Evolutionary conservation across 1,284 basidiomycete genomes (phyloP).

Genomic region (Phenoliferia sp.): DNA sequence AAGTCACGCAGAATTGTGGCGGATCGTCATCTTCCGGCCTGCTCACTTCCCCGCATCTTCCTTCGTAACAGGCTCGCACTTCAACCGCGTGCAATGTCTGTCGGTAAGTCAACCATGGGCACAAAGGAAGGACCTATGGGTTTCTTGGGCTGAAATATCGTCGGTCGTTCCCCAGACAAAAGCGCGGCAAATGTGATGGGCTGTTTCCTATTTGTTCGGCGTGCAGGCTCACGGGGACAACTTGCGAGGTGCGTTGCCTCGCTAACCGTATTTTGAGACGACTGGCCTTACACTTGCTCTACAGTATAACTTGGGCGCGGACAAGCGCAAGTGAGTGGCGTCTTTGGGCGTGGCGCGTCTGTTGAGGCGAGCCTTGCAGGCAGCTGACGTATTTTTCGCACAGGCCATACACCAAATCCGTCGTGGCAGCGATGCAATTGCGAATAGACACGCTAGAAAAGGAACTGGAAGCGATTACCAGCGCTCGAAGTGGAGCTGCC

Average conservation of each 20-base stretch:
- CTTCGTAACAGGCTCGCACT: too few species aligned
- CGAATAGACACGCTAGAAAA: constrained; percentile 30
- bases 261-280: too few species aligned
- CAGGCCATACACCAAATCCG: constrained; percentile 29
- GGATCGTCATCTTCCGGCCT: too few species aligned
- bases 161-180: constrained; percentile 9
- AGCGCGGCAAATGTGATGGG: constrained; percentile 22
- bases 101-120: neutral
- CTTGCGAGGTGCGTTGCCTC: constrained; percentile 13
- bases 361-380: neutral
- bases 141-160: too few species aligned
- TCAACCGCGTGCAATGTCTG: constrained; percentile 22
- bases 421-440: constrained; percentile 27
- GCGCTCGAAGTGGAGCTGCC: neutral
- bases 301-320: constrained; percentile 18
- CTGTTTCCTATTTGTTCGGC: neutral
- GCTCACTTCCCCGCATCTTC: too few species aligned
- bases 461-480: constrained; percentile 11
- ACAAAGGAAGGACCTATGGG: neutral
- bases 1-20: too few species aligned
- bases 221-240: neutral
- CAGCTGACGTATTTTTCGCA: neutral
- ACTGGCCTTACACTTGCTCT: neutral
- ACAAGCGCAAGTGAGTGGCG: constrained; percentile 12
- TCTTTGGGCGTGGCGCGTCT: neutral